Base-by-base conservation (phyloP, 1,139 yeast genomes). In the Kazachstania sp. region DNA sequence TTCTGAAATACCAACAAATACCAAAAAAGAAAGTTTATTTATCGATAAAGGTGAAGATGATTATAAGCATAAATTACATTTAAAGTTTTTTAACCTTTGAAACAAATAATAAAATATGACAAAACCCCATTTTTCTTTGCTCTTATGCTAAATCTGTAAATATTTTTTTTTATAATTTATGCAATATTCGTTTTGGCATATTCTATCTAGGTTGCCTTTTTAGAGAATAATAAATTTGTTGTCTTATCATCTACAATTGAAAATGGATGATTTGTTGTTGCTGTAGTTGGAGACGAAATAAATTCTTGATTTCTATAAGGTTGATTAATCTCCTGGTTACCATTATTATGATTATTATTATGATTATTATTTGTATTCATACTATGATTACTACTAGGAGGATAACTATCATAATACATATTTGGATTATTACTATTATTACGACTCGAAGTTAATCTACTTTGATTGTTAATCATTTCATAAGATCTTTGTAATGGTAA, bases 1-100 rank as follows among this genome's bases (percentile, higher is more conserved):
- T 11, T 73, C 72, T 11, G 63, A 62, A 2, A 68, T 68, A 1
- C 82, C 86, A 3, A 65, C 68, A 2, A 29, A 34, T 12, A 32
- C 28, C 15, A 41, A 18, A 32, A 45, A 48, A 34, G 30, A 9
- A 8, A 20, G 46, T 15, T 46, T 19, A 29, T 28, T 38, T 3
- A 18, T 32, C n/a, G 29, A 37, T 4, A 26, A n/a, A 16, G 34
- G 9, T 3, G 40, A 35, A 7, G 26, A 37, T 23, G 43, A 45
- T n/a, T 30, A 32, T 28, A 37, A 51, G 15, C 56, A 53, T 41
- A 47, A 46, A 18, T 79, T 80, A 59, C 68, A 72, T 49, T 57
- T 79, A 44, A 65, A 64, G 46, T 70, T 74, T 30, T 30, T 26
- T 6, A 8, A 9, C 11, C 15, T 32, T 15, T 32, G 12, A 15